These are phyloP conservation scores for Puccinellia tenuiflora DNA, from an alignment of 176 grass and related monocot species.

Conservation along the genomic window DNA sequence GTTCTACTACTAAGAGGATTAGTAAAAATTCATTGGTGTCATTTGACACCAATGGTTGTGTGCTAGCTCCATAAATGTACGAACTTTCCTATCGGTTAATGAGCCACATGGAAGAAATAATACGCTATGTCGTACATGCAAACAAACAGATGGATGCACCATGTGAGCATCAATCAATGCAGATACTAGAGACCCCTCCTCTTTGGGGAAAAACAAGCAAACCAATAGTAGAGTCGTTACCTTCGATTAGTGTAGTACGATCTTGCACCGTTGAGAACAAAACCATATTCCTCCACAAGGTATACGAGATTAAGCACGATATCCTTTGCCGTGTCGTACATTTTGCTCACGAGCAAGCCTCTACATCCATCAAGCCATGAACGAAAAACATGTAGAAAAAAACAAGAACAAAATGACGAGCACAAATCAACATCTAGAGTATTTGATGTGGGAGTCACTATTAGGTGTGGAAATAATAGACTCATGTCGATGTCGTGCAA, in stretches of 20 bases:
- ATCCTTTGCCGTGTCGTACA: constrained; percentile 82
- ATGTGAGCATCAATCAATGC: too few relatives aligned
- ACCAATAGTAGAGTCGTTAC: constrained; percentile 20
- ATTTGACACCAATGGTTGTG: too few relatives aligned
- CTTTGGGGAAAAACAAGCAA: too few relatives aligned
- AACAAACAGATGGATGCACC: neutral
- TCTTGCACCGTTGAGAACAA: constrained; percentile 79
- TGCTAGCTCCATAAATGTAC: neutral
- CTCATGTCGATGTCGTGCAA: too few relatives aligned
- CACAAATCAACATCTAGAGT: neutral
- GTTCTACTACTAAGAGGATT: too few relatives aligned
- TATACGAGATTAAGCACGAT: constrained; percentile 69
- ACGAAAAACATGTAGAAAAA: neutral
- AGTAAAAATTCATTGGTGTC: too few relatives aligned
- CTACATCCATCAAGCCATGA: constrained; percentile 44
- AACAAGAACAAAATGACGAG: neutral
- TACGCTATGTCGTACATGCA: neutral
- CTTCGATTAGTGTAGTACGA: constrained; percentile 93
- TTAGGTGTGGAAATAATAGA: too few relatives aligned
- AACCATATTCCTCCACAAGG: constrained; percentile 69
- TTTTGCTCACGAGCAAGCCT: constrained; percentile 90
- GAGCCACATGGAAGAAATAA: neutral
- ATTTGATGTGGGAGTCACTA: neutral
- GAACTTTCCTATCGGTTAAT: neutral
- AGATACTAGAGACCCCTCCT: too few relatives aligned